phyloP scores from a whole-genome alignment of 176 grass and related monocot species.

The Zoysia pacifica region DNA sequence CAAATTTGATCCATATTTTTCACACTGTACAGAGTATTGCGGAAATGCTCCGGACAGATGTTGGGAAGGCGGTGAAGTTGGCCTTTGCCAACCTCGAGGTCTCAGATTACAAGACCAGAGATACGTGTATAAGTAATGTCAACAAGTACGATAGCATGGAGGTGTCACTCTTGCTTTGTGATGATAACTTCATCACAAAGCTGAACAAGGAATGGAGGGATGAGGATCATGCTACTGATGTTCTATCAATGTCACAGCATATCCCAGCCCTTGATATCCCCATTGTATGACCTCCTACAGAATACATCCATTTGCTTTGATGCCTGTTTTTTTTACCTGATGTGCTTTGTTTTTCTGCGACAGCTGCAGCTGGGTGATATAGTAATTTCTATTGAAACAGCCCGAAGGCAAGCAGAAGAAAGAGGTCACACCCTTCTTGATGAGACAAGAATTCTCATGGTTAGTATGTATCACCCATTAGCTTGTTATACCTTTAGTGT shows the following conservation, averaged over 20 bases:
- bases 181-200: conserved; percentile 72
- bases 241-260: conserved; percentile 89
- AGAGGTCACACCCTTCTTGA: conserved; percentile 71
- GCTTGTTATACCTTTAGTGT: background rate
- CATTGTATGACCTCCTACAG: conserved; percentile 50
- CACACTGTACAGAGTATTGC: conserved; percentile 58
- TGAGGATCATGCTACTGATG: conserved; percentile 68
- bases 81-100: conserved; percentile 54
- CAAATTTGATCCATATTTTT: background rate
- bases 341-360: conserved; percentile 34
- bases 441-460: conserved; percentile 93
- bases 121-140: conserved; percentile 56
- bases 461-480: conserved; percentile 40
- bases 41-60: conserved; percentile 60
- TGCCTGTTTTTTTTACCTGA: conserved; percentile 7
- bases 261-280: conserved; percentile 71
- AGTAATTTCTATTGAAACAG: conserved; percentile 85
- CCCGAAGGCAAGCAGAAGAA: conserved; percentile 75
- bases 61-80: conserved; percentile 71
- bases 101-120: conserved; percentile 69
- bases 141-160: conserved; percentile 65
- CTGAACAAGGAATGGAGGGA: conserved; percentile 92
- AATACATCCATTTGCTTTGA: background rate
- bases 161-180: conserved; percentile 71
- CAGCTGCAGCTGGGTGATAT: conserved; percentile 87